phyloP scores from a whole-genome alignment of 225 moss, liverwort and hornwort genomes.

The Lunularia cruciata region DNA sequence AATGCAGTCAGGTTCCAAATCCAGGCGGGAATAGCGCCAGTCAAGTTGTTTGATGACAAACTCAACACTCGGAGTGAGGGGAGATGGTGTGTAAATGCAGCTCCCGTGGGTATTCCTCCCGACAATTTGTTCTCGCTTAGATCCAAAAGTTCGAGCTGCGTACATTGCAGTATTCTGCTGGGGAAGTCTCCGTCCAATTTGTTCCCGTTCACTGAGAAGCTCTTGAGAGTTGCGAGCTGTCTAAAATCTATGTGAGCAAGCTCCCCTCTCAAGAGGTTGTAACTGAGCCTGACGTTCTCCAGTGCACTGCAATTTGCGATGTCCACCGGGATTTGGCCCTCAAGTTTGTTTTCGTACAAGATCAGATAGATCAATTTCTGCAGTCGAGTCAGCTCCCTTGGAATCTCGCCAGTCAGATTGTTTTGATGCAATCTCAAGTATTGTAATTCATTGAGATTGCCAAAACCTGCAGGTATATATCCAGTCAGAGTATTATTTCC shows the following conservation, averaged over 20 bases:
- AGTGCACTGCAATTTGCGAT: slow-evolving; percentile 22
- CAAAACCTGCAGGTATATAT: slow-evolving; percentile 28
- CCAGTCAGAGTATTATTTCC: slow-evolving; percentile 22
- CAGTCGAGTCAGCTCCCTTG: slow-evolving; percentile 29
- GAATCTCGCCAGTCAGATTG: slow-evolving; percentile 41
- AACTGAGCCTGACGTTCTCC: background rate
- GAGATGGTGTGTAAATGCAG: background rate
- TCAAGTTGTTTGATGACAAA: too few species aligned
- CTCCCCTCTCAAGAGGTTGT: background rate
- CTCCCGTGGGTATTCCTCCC: slow-evolving; percentile 1
- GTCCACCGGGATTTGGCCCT: slow-evolving; percentile 28
- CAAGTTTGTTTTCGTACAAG: slow-evolving; percentile 35
- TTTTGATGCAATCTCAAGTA: slow-evolving; percentile 32
- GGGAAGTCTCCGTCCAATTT: background rate
- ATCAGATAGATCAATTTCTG: slow-evolving; percentile 24
- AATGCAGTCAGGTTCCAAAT: too few species aligned
- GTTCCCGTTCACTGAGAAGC: background rate
- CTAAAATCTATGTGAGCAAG: background rate
- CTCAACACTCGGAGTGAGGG: background rate
- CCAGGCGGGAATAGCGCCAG: too few species aligned
- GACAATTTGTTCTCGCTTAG: slow-evolving; percentile 38
- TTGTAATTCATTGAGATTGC: slow-evolving; percentile 34
- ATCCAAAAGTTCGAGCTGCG: slow-evolving; percentile 29
- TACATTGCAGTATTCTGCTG: background rate
- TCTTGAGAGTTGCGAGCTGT: background rate